Base-by-base conservation (phyloP, 192 early-diverging fungal species). In the Entomortierella parvispora region DNA sequence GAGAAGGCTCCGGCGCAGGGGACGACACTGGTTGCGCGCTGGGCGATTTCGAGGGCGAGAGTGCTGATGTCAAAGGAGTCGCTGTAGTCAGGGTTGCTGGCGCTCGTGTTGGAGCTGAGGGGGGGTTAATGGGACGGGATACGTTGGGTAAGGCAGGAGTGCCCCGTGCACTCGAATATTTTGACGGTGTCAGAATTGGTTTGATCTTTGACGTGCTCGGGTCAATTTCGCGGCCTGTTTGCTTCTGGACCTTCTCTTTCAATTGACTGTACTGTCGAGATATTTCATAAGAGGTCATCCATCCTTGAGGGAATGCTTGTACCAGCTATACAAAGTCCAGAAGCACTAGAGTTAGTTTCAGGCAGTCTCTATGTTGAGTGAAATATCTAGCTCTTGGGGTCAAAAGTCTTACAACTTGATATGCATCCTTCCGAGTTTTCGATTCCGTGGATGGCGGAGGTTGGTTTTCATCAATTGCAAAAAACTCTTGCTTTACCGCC, bases 221-320 rank as follows among this genome's bases (percentile, higher is more conserved):
- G 20, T 77, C 74, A 0, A 34, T 29, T n/a, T 60, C 58, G 25
- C 44, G 46, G 43, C 56, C 68, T 33, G 67, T 70, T 31, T 69
- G 66, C 62, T 81, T 81, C 32, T 81, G 80, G 10, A 72, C 71
- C 33, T 74, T 68, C 12, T 75, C 51, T 49, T 85, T 85, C 25
- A 81, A 65, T 47, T 80, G 79, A 55, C 86, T 87, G 49, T 85
- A 85, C 29, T 85, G 81, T 2, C 82, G 71, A 2, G 81, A 83
- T 28, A 88, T 85, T 31, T 88, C 86, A 18, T 85, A 84, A 9
- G 86, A 81, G 0, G 83, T 83, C 81, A 85, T 88, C 84, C 84
- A 85, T 29, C 71, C 79, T 0, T 52, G 49, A n/a, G 86, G 86
- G 58, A 83, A 88, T 14, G 77, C 62, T 5, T 45, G 53, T 22